These are phyloP conservation scores for Hibiscus mutabilis DNA, from an alignment of 345 rosid genomes.

Conservation along the genomic window DNA sequence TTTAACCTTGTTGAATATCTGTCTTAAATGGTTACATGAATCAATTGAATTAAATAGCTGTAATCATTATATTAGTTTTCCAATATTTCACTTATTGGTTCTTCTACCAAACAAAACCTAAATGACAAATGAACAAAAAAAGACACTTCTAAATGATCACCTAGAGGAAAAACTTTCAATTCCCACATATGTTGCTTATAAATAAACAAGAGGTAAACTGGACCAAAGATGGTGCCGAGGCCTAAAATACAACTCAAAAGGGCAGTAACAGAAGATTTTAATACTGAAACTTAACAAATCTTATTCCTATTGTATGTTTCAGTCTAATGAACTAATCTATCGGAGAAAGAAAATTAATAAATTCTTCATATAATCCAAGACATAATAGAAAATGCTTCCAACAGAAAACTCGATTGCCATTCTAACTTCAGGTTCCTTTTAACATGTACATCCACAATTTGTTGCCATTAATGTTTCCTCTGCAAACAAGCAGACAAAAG, in stretches of 20 bases:
- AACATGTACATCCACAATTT: background rate
- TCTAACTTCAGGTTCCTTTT: background rate
- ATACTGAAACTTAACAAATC: too few species aligned
- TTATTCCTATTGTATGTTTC: background rate
- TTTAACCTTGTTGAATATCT: background rate
- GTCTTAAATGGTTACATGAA: background rate
- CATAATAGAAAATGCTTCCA: background rate
- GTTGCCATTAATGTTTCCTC: constrained; percentile 10
- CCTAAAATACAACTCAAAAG: background rate
- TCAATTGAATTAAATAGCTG: background rate
- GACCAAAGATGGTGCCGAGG: background rate
- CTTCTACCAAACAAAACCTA: background rate
- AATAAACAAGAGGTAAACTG: background rate
- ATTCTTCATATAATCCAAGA: background rate
- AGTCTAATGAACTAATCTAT: background rate
- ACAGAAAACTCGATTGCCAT: background rate
- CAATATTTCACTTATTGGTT: background rate
- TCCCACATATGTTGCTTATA: too few species aligned
- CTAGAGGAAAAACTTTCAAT: background rate
- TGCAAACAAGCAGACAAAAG: background rate
- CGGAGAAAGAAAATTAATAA: background rate
- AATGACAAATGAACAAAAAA: too few species aligned
- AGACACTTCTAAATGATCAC: background rate
- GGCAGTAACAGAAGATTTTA: background rate
- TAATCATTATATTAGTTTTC: background rate